These are phyloP conservation scores for Cnidoscolus chayamansa DNA, from an alignment of 441 rosid genomes.

Conservation along the genomic window DNA sequence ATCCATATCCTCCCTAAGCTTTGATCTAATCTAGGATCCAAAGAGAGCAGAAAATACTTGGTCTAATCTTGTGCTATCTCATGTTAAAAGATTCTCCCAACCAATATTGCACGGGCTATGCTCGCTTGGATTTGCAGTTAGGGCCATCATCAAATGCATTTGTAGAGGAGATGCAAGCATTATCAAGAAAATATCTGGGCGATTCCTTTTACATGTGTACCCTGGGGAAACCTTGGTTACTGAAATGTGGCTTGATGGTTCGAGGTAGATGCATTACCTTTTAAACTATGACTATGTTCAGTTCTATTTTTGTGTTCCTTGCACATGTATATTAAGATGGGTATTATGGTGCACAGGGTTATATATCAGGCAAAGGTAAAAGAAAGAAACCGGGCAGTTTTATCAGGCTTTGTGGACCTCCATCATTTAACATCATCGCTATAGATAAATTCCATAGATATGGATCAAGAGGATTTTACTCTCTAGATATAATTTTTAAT, in stretches of 20 bases:
- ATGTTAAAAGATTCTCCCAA: conserved; percentile 54
- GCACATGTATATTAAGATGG: background rate
- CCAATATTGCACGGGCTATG: conserved; percentile 94
- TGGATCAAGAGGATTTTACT: background rate
- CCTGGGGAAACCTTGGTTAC: conserved; percentile 81
- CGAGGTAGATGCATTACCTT: conserved; percentile 45
- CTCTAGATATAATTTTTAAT: background rate
- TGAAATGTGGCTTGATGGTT: conserved; percentile 82
- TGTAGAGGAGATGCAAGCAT: conserved; percentile 66
- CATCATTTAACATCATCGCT: conserved; percentile 49
- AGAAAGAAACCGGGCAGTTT: conserved; percentile 66
- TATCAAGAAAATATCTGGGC: conserved; percentile 62
- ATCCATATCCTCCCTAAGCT: background rate
- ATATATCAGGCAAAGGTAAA: conserved; percentile 62
- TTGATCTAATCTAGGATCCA: background rate
- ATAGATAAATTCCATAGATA: conserved; percentile 23
- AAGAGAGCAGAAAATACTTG: background rate
- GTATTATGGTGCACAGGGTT: conserved; percentile 49
- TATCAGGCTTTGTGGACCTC: conserved; percentile 70
- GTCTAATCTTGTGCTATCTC: conserved; percentile 22
- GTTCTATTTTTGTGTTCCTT: background rate
- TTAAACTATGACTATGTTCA: background rate
- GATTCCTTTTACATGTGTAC: conserved; percentile 74
- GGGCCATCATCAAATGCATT: conserved; percentile 72
- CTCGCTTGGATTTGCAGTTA: conserved; percentile 77